Evolutionary conservation across 208 protist species (phyloP), one percentile per base, ranked within the genome.

Genomic region (Wallacemonas sp.): DNA sequence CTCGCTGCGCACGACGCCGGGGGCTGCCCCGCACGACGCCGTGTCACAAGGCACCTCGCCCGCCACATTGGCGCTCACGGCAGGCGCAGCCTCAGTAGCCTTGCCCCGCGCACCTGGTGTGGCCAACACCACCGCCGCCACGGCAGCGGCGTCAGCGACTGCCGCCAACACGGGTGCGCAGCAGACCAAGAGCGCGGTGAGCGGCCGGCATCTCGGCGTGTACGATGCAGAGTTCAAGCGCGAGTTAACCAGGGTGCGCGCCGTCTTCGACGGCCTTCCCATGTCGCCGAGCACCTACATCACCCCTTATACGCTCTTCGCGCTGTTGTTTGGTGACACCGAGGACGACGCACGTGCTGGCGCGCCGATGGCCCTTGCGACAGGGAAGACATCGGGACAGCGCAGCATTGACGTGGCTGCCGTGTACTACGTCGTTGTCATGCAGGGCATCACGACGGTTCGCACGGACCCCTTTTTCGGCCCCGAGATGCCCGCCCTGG

Each of bases 291-390:
- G 73, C 9, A 88, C 77, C 3, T 87, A 86, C 76, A 46, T 80
- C 24, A 90, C 73, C 2, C 66, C 84, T 1, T 79, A 89, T 53
- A 87, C 82, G 19, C 78, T 94, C 12, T 62, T 78, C 63, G 22
- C 60, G 1, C 50, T 91, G 1, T 57, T 94, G 1, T 91, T 94
- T 67, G 66, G 45, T 17, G 44, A 30, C 27, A 9, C 33, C 2
- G 55, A 13, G 22, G 32, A 33, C 17, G 63, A 39, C 17, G 22
- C 41, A 15, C 46, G 3, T 5, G 41, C 5, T 24, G 5, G 27
- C 19, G 5, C 46, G 24, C 24, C 46, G 32, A 45, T 5, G 13
- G 34, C 38, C 17, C 22, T 29, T 19, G 17, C 13, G 34, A 1
- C 9, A 30, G 30, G 3, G 26, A 33, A 1, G 36, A 6, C 26